These are phyloP conservation scores for Aspergillus affinis DNA, from an alignment of 495 filamentous ascomycete genomes.

Conservation along the genomic window DNA sequence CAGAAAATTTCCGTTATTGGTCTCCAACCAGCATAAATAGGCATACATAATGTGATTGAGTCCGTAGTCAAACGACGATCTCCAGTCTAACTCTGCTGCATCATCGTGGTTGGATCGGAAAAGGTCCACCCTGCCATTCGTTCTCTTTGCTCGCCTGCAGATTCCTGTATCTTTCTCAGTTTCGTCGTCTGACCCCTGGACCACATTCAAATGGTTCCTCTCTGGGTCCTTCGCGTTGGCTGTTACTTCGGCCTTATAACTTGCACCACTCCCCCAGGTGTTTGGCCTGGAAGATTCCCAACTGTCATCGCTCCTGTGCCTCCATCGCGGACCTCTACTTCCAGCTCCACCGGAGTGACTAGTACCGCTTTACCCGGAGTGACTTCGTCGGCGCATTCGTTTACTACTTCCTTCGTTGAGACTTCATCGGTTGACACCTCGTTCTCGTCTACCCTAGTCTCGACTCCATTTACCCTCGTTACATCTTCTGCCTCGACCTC, in stretches of 20 bases:
- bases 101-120: constrained; percentile 8
- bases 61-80: constrained; percentile 6
- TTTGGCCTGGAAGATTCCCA: constrained; percentile 27
- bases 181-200: constrained; percentile 17
- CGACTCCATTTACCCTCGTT: constrained; percentile 15
- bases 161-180: constrained; percentile 9
- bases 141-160: constrained; percentile 24
- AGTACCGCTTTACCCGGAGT: constrained; percentile 4
- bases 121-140: constrained; percentile 24
- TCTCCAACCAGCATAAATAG: not conserved
- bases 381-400: constrained; percentile 17
- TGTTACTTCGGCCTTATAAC: constrained; percentile 43
- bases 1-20: not conserved
- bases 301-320: constrained; percentile 26
- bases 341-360: constrained; percentile 5
- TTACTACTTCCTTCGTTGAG: constrained; percentile 11
- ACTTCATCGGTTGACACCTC: too few relatives aligned
- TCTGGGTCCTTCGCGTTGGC: constrained; percentile 27
- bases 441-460: constrained; percentile 6
- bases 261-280: constrained; percentile 38
- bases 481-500: constrained; percentile 17
- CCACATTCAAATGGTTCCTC: constrained; percentile 30
- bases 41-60: constrained; percentile 8
- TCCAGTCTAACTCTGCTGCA: not conserved
- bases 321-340: constrained; percentile 20